Percentiles rank a stretch among this genome's conserved stretches.
phyloP scores from a whole-genome alignment of 1,139 yeast species.

The Candida glucosophila region DNA sequence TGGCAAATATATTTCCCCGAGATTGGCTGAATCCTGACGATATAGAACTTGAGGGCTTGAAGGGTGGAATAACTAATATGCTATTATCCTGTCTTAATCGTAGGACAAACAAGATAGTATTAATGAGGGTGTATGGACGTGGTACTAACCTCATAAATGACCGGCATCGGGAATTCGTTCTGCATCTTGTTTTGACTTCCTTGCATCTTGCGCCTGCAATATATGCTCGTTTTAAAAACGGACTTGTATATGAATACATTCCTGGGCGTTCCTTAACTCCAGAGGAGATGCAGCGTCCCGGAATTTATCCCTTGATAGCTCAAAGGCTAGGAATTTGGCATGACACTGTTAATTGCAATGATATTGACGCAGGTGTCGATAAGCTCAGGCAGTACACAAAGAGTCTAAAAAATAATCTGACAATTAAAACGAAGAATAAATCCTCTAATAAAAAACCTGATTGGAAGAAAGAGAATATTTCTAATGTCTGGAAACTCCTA shows the following conservation, averaged over 20 bases:
- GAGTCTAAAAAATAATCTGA: slow-evolving; percentile 7
- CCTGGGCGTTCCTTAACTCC: slow-evolving; percentile 60
- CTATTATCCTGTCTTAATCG: slow-evolving; percentile 42
- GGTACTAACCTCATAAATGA: slow-evolving; percentile 71
- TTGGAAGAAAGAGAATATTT: slow-evolving; percentile 28
- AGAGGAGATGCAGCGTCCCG: slow-evolving; percentile 40
- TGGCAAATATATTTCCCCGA: slow-evolving; percentile 25
- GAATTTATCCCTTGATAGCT: slow-evolving; percentile 52
- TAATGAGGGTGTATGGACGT: slow-evolving; percentile 68
- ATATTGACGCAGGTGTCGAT: slow-evolving; percentile 44
- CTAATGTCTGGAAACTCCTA: slow-evolving; percentile 52
- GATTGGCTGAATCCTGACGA: slow-evolving; percentile 18
- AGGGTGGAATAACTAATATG: slow-evolving; percentile 80
- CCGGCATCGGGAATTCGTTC: slow-evolving; percentile 67
- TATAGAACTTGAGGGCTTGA: slow-evolving; percentile 34
- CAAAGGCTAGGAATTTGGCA: slow-evolving; percentile 72
- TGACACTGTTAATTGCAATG: slow-evolving; percentile 30
- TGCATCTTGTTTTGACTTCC: slow-evolving; percentile 56
- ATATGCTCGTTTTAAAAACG: slow-evolving; percentile 63
- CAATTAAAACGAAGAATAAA: slow-evolving; percentile 4
- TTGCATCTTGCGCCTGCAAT: slow-evolving; percentile 62
- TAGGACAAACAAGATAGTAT: slow-evolving; percentile 27
- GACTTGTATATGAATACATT: slow-evolving; percentile 63
- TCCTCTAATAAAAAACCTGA: slow-evolving; percentile 10
- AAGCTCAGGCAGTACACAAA: slow-evolving; percentile 30